Evolutionary conservation across 257 asterid species (phyloP).

Genomic region (Solanum appendiculatum): DNA sequence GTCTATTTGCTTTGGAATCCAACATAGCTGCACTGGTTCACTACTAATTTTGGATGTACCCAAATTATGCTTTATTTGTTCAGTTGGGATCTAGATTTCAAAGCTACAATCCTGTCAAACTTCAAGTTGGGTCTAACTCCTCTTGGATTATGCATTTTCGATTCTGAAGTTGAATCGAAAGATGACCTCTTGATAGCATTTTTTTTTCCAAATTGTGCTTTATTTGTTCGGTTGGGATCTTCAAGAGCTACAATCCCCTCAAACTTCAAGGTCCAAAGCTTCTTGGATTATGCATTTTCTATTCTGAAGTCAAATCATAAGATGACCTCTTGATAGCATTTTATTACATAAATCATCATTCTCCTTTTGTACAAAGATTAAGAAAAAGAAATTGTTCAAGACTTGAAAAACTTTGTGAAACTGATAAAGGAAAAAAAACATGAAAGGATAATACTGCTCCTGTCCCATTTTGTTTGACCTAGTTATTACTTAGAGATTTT

Average conservation of each 20-base stretch:
- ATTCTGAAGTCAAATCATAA: neutral
- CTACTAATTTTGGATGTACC: neutral
- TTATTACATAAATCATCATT: neutral
- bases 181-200: neutral
- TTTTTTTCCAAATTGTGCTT: neutral
- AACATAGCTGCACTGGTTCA: neutral
- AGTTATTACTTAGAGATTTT: neutral
- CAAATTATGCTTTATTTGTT: neutral
- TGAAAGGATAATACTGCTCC: neutral
- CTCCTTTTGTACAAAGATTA: neutral
- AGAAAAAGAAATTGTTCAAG: neutral
- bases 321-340: neutral
- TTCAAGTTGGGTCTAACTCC: neutral
- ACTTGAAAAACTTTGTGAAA: neutral
- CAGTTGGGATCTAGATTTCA: neutral
- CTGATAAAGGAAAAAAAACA: neutral
- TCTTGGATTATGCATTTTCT: neutral
- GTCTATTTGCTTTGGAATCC: neutral
- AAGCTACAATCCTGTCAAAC: neutral
- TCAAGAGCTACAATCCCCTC: neutral
- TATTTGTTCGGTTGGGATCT: neutral
- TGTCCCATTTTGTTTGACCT: neutral
- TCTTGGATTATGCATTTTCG: neutral
- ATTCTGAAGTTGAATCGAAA: neutral
- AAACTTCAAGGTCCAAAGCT: neutral